Evolutionary conservation across 192 early-diverging fungal genomes (phyloP).

Genomic region (Backusella parvicylindrica): DNA sequence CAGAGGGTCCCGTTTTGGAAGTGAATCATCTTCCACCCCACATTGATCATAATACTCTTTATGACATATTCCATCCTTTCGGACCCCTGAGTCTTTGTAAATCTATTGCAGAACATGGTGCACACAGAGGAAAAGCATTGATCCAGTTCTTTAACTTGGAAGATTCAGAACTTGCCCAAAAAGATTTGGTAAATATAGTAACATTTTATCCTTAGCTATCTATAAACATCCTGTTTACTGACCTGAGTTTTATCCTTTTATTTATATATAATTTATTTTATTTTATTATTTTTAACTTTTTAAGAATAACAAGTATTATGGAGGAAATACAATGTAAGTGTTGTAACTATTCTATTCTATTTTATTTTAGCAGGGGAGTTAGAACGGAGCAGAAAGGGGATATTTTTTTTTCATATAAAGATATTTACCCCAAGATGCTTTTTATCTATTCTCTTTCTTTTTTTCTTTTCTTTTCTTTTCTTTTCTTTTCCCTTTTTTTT

Average conservation of each 20-base stretch:
- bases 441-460: background rate
- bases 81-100: slow-evolving; percentile 36
- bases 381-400: slow-evolving; percentile 2
- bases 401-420: background rate
- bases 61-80: slow-evolving; percentile 32
- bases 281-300: background rate
- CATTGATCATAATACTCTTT: slow-evolving; percentile 25
- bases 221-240: background rate
- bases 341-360: background rate
- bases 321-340: slow-evolving; percentile 23
- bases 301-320: slow-evolving; percentile 9
- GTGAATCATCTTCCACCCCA: slow-evolving; percentile 25
- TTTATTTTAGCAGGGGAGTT: background rate
- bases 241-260: background rate
- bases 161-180: slow-evolving; percentile 23
- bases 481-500: background rate
- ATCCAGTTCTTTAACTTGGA: slow-evolving; percentile 34
- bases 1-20: slow-evolving; percentile 24
- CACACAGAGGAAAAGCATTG: slow-evolving; percentile 26
- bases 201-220: background rate
- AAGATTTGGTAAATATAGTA: slow-evolving; percentile 25
- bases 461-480: background rate
- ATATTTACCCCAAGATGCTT: background rate
- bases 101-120: slow-evolving; percentile 17
- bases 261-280: background rate